Evolutionary conservation across 305 asterid species (phyloP), one percentile per base, ranked within the genome.

Genomic region (Withania somnifera): DNA sequence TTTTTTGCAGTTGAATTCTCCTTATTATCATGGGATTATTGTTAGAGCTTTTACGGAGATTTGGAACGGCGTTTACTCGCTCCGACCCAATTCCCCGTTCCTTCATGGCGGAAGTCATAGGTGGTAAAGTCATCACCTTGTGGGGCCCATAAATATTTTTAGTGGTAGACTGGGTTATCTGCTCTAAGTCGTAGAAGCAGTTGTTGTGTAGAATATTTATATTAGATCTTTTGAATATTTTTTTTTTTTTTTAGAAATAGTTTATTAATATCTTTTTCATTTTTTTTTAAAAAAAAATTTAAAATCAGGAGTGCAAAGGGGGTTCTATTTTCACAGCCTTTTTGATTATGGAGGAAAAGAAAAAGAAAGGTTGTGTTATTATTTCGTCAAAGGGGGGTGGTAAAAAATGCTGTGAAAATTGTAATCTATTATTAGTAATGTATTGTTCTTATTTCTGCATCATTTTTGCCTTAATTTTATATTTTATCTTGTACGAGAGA

Each of bases 41-140:
- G 92, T 94, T 6, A 77, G 94, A 78, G 98, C 97, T 52, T 95
- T 95, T 75, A 91, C 97, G 0, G 99, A 95, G 85, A 94, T 95
- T 78, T 95, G 99, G 98, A 91, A 94, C 63, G 96, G 93, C 5
- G 93, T 89, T 19, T 89, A 84, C 86, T 88, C 93, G 0, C 28
- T 5, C 79, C 38, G 71, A n/a, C 45, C 53, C 66, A 51, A 68
- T 61, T 11, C 47, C 38, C 34, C 56, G 7, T 40, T 69, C 19
- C 22, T 76, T 83, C 77, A 76, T 58, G 30, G 53, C 82, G 71
- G 87, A 19, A 83, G 81, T 53, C n/a, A n/a, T n/a, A n/a, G 30
- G 53, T 77, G 75, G 87, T 56, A 26, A 17, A 77, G 17, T n/a
- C n/a, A n/a, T n/a, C n/a, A n/a, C n/a, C n/a, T n/a, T n/a, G n/a